Base-by-base conservation (phyloP, 2,329 filamentous ascomycete species). In the Trichoderma guizhouense region DNA sequence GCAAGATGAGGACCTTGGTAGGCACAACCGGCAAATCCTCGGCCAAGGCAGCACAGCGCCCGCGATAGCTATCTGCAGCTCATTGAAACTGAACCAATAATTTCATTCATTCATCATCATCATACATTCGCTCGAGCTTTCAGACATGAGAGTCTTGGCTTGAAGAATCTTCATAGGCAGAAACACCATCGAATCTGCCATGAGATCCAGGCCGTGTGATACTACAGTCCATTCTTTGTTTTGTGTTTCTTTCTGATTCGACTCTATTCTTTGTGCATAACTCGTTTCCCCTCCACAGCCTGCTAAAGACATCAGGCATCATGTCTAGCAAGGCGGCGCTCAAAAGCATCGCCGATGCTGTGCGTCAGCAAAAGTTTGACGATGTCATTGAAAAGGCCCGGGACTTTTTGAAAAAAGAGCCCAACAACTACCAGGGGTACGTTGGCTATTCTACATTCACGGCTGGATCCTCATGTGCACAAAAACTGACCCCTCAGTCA, bases 351-450 rank as follows among this genome's bases (percentile, higher is more conserved):
- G 93, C 92, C 79, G 88, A 92, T 74, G 91, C 92, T 61, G 87
- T 97, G 75, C 92, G 93, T 78, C 87, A 90, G 73, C 88, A 93
- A 77, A 92, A 96, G 78, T 97, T 91, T 84, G 91, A 92, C 73
- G 90, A 92, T 77, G 94, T 92, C 57, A 86, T 91, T 65, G 84
- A 88, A 34, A 90, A 94, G 79, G 90, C 93, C 5, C 86, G 89
- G 73, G 87, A 88, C 32, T 85, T 97, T 47, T 83, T 97, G 62
- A 85, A 90, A 68, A 88, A 88, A 74, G 94, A 98, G 73, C 83
- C 91, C 2, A 88, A 91, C 74, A 97, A 92, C 80, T 96, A 97
- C 81, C 93, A 95, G 81, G 94, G 90, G 88, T 93, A 84, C 73
- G 39, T 34, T 53, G 43, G 61, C 9, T 18, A 24, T 60, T 28